Percentiles rank a stretch among this genome's conserved stretches.
Evolutionary conservation across 2,329 filamentous ascomycete genomes (phyloP).

Genomic region (Hymenoscyphus scutula): DNA sequence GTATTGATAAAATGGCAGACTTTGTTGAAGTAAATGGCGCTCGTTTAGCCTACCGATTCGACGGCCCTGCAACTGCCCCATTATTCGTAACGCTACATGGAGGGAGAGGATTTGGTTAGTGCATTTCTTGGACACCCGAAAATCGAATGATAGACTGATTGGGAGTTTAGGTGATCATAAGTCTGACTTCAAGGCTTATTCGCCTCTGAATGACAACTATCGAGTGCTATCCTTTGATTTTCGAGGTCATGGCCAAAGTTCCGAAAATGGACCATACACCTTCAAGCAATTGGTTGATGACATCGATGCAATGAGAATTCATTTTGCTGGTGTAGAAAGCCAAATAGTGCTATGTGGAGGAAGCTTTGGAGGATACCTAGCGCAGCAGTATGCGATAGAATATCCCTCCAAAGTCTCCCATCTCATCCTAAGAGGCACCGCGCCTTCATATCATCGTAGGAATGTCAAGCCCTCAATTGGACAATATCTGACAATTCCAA

Average conservation of each 20-base stretch:
- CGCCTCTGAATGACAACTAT: slow-evolving; percentile 31
- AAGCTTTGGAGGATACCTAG: slow-evolving; percentile 42
- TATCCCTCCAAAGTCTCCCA: slow-evolving; percentile 36
- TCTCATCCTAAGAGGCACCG: slow-evolving; percentile 40
- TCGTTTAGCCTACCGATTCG: slow-evolving; percentile 36
- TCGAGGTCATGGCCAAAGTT: slow-evolving; percentile 40
- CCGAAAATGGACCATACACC: slow-evolving; percentile 37
- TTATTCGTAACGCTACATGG: slow-evolving; percentile 41
- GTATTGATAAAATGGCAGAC: slow-evolving; percentile 17
- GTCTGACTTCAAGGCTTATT: slow-evolving; percentile 38
- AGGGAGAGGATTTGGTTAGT: slow-evolving; percentile 38
- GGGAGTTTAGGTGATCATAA: slow-evolving; percentile 34
- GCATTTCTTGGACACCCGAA: background rate
- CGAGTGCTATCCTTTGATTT: slow-evolving; percentile 40
- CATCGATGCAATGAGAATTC: slow-evolving; percentile 36
- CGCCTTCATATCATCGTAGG: slow-evolving; percentile 40
- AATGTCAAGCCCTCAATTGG: background rate
- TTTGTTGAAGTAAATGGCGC: slow-evolving; percentile 39
- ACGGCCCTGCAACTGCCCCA: slow-evolving; percentile 34
- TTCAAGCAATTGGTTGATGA: slow-evolving; percentile 41
- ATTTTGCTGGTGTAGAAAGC: slow-evolving; percentile 31
- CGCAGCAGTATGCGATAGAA: slow-evolving; percentile 41
- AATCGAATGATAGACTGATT: background rate
- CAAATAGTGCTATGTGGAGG: slow-evolving; percentile 40
- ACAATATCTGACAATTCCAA: slow-evolving; percentile 12